A percentile compares a stretch with the other conserved stretches of the same genome.
Evolutionary conservation across 768 basidiomycete genomes (phyloP).

Genomic region (Tylopilus balloui): DNA sequence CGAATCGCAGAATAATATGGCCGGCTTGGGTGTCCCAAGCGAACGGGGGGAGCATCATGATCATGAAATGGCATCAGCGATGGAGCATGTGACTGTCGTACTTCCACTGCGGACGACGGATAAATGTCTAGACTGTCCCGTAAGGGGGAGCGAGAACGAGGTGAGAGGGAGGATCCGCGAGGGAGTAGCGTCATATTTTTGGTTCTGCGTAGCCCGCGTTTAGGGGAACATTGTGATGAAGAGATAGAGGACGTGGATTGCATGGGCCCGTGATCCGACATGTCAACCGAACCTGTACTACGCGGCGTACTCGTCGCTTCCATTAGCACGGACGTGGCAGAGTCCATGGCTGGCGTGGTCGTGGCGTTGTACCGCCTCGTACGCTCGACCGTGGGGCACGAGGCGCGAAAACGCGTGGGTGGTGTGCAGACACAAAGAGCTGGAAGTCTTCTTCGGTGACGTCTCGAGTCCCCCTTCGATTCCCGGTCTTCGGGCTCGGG

Average conservation of each 20-base stretch:
- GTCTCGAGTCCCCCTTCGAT: conserved; percentile 14
- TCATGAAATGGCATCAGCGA: conserved; percentile 23
- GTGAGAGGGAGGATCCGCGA: conserved; percentile 23
- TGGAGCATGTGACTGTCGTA: conserved; percentile 15
- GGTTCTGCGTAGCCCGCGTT: conserved; percentile 38
- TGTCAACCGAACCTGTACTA: conserved; percentile 18
- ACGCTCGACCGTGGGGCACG: conserved; percentile 10
- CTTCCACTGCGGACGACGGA: conserved; percentile 16
- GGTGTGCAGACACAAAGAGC: conserved; percentile 19
- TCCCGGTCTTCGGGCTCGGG: conserved; percentile 11
- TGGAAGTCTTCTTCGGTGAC: conserved; percentile 18
- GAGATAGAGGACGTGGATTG: conserved; percentile 21
- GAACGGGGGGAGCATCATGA: conserved; percentile 26
- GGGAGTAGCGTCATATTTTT: conserved; percentile 34
- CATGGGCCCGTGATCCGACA: conserved; percentile 12
- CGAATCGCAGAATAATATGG: conserved; percentile 56
- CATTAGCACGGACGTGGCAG: conserved; percentile 20
- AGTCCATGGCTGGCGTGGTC: conserved; percentile 15
- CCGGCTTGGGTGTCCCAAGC: conserved; percentile 48
- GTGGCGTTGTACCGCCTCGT: not conserved
- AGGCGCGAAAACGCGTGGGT: conserved; percentile 10
- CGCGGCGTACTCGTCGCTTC: conserved; percentile 18
- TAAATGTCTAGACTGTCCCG: conserved; percentile 19
- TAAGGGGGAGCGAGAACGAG: conserved; percentile 21
- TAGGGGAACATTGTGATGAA: conserved; percentile 27